Evolutionary conservation across 164 flowering plant genomes (phyloP).

Genomic region (Annona squamosa): DNA sequence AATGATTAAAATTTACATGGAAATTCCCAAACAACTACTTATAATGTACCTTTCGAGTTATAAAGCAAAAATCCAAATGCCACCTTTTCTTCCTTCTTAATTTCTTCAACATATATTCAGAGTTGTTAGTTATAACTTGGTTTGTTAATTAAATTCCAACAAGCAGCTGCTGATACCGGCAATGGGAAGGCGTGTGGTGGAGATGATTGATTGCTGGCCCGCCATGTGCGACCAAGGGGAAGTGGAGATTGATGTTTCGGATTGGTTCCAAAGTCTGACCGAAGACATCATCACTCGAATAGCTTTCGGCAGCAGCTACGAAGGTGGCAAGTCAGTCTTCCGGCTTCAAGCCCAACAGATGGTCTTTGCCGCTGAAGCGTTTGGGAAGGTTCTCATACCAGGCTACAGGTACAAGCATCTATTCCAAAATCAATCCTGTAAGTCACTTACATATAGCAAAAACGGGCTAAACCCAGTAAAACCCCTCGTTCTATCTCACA

Average conservation of each 20-base stretch:
- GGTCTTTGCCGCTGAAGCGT: conserved; percentile 69
- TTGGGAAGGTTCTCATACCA: conserved; percentile 73
- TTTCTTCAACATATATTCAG: background rate
- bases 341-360: conserved; percentile 74
- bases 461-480: too few relatives aligned
- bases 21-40: background rate
- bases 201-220: conserved; percentile 67
- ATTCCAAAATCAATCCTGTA: background rate
- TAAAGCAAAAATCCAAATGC: background rate
- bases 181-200: conserved; percentile 57
- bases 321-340: conserved; percentile 74
- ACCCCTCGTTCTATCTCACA: too few relatives aligned
- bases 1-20: background rate
- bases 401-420: conserved; percentile 52
- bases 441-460: background rate
- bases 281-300: conserved; percentile 73
- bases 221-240: conserved; percentile 40
- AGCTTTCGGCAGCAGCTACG: conserved; percentile 77
- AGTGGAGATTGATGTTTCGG: conserved; percentile 76
- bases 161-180: conserved; percentile 51
- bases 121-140: background rate
- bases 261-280: conserved; percentile 57
- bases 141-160: background rate
- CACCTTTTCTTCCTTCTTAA: background rate
- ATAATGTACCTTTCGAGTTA: background rate